Evolutionary conservation across 2,329 filamentous ascomycete genomes (phyloP).

Genomic region (Ceratocystiopsis sp.): DNA sequence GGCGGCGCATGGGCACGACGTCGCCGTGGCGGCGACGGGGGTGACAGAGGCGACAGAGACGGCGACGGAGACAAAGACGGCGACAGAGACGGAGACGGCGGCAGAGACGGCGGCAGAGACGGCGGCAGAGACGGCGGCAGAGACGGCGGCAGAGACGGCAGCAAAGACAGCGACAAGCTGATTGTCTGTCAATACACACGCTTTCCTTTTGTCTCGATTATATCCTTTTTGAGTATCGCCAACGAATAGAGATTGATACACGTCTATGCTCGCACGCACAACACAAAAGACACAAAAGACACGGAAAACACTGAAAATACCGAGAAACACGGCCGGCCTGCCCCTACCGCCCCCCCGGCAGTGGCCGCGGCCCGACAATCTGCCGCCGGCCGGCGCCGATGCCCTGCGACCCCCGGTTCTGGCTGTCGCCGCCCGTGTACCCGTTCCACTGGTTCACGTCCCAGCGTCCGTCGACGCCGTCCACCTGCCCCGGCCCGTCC

Average conservation of each 20-base stretch:
- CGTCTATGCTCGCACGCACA: not conserved
- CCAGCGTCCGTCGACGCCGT: conserved; percentile 53
- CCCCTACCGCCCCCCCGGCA: conserved; percentile 24
- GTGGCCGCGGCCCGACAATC: conserved; percentile 62
- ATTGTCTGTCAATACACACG: not conserved
- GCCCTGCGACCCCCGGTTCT: conserved; percentile 49
- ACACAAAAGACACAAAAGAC: not conserved
- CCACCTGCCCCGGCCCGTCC: conserved; percentile 27
- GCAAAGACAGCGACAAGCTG: too few species aligned
- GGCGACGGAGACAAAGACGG: not conserved
- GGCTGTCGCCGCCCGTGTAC: conserved; percentile 57
- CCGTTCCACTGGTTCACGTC: conserved; percentile 62
- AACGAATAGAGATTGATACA: too few species aligned
- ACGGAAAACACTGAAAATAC: not conserved
- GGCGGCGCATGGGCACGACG: too few species aligned
- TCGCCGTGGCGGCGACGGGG: not conserved
- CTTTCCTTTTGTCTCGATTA: not conserved
- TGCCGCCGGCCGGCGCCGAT: conserved; percentile 56
- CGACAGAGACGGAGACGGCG: not conserved
- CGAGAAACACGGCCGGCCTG: too few species aligned
- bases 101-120: too few species aligned
- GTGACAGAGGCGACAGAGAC: not conserved
- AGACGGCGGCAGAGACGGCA: too few species aligned
- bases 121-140: too few species aligned
- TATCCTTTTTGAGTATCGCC: not conserved